These are phyloP conservation scores for Xylaria sp. DNA, from an alignment of 2,329 filamentous ascomycete species.

Conservation along the genomic window DNA sequence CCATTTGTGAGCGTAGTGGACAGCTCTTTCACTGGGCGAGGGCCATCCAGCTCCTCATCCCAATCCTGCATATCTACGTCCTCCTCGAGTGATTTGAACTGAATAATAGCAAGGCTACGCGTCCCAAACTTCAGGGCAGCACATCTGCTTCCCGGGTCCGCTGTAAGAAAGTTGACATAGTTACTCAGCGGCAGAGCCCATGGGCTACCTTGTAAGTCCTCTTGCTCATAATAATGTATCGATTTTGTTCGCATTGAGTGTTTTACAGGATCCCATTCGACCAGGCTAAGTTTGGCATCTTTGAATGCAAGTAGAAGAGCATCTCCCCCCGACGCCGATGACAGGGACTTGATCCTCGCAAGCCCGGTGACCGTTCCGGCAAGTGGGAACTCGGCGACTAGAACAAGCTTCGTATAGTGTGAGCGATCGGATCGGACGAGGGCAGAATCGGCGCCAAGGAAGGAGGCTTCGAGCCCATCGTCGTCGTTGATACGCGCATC, in stretches of 20 bases:
- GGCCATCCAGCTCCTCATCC: conserved; percentile 82
- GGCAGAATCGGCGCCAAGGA: conserved; percentile 71
- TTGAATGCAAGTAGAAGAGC: conserved; percentile 85
- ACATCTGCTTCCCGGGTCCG: conserved; percentile 92
- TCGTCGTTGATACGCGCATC: conserved; percentile 68
- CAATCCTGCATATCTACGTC: conserved; percentile 93
- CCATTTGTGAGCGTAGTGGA: conserved; percentile 56
- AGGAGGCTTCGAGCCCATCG: conserved; percentile 73
- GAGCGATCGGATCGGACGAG: conserved; percentile 71
- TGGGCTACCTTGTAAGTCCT: conserved; percentile 83
- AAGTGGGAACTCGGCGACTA: conserved; percentile 85
- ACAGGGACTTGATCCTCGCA: conserved; percentile 77
- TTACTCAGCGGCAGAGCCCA: conserved; percentile 82
- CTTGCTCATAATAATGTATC: conserved; percentile 98
- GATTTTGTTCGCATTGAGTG: conserved; percentile 87
- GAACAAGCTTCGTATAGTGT: conserved; percentile 79
- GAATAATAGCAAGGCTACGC: conserved; percentile 90
- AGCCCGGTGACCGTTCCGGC: conserved; percentile 87
- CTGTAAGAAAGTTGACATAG: conserved; percentile 82
- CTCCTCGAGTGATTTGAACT: conserved; percentile 86
- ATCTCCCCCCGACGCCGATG: conserved; percentile 83
- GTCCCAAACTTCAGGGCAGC: conserved; percentile 92
- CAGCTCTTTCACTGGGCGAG: conserved; percentile 64
- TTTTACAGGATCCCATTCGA: conserved; percentile 90
- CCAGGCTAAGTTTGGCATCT: conserved; percentile 90